Base-by-base conservation (phyloP, 495 filamentous ascomycete species). In the Aspergillus mulundensis region DNA sequence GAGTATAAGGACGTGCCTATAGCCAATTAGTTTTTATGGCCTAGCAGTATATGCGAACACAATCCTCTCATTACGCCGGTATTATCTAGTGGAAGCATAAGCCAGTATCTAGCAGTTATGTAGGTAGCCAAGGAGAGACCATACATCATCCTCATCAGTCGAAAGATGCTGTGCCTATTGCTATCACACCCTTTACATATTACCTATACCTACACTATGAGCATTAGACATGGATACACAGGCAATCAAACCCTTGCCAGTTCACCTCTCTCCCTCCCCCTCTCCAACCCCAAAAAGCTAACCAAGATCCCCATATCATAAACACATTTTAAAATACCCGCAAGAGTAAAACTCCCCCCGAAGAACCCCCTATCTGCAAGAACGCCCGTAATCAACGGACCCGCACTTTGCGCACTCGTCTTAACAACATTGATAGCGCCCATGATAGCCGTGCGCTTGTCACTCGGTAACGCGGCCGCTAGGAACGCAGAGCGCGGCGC, bases 401-500 rank as follows among this genome's bases (percentile, higher is more conserved):
- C 90, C 1, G 78, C 57, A 61, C 81, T 84, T 64, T 85, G 77
- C 19, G 80, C 71, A 11, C 78, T 68, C 4, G 86, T 87, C 65
- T 88, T 85, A 39, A 86, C 77, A 2, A 88, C 83, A 58, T 88
- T 85, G 18, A 88, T 79, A 0, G 85, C 70, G 0, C 87, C 86
- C 85, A 91, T 86, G 19, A 90, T 83, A 1, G 88, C 87, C 2
- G 90, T 95, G 15, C 90, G 81, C 68, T 93, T 89, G 54, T 81
- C 79, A 0, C 86, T 80, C 34, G 84, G 80, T 14, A 93, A 78
- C 0, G 86, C 83, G 0, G 84, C 83, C 0, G 89, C 85, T 10
- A 94, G 77, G 69, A 95, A 94, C 0, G 91, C 89, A 0, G 86
- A 81, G 3, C 89, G 81, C 0, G 91, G 90, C 0, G 88, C 88